Conservation (phyloP, 495 filamentous ascomycete genomes). For the Corynascus novoguineensis region DNA sequence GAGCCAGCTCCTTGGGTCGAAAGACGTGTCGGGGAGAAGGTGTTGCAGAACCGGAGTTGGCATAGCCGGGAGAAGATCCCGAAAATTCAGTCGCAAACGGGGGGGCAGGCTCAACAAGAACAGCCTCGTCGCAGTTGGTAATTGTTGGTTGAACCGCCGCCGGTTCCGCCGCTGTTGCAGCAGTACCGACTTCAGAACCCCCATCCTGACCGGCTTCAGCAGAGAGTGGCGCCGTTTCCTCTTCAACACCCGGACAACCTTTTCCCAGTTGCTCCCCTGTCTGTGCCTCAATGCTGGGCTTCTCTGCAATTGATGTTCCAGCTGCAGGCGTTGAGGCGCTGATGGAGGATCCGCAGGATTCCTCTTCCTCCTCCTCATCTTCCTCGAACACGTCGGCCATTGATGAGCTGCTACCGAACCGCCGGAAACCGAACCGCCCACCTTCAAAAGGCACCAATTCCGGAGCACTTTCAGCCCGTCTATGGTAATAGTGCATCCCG, state of each 20-base stretch:
- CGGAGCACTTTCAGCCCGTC: constrained; percentile 87
- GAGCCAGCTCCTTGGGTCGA: constrained; percentile 52
- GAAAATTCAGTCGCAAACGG: background rate
- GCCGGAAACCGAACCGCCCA: constrained; percentile 52
- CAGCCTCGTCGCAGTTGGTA: background rate
- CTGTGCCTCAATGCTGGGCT: constrained; percentile 1
- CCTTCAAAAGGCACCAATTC: constrained; percentile 79
- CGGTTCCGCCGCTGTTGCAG: background rate
- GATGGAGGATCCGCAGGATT: constrained; percentile 20
- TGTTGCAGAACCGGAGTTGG: constrained; percentile 47
- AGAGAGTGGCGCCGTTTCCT: background rate
- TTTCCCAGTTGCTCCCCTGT: background rate
- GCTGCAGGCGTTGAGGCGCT: constrained; percentile 27
- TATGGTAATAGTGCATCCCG: constrained; percentile 84
- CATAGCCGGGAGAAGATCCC: background rate
- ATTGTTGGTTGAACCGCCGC: background rate
- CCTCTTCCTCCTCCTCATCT: constrained; percentile 68
- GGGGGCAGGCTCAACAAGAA: background rate
- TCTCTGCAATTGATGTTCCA: constrained; percentile 19
- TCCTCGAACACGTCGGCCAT: constrained; percentile 94
- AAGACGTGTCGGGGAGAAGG: constrained; percentile 52
- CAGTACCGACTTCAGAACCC: background rate
- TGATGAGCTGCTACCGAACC: constrained; percentile 58
- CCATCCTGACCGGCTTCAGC: background rate
- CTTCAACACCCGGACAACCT: background rate